A percentile compares a stretch with the other conserved stretches of the same genome.
Evolutionary conservation across 1,139 yeast genomes (phyloP).

Genomic region (Cylindricascospora bacillispora): DNA sequence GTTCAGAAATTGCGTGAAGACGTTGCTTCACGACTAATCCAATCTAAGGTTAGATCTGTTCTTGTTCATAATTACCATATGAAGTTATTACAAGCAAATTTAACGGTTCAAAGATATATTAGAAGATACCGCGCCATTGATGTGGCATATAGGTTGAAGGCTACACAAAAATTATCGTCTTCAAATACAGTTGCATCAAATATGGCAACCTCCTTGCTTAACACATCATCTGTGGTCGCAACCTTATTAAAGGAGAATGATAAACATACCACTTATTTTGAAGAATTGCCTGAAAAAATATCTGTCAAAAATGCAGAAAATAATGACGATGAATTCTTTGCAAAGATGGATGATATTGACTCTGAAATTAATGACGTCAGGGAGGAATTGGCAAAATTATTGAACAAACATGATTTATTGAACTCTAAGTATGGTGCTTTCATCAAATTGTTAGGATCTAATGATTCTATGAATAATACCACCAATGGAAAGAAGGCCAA

Average conservation of each 20-base stretch:
- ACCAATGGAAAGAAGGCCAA: background rate
- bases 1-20: constrained; percentile 37
- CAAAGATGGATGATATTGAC: background rate
- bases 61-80: too few relatives aligned
- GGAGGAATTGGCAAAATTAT: background rate
- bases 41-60: constrained; percentile 27
- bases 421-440: background rate
- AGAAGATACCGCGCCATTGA: too few relatives aligned
- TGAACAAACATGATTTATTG: background rate
- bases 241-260: too few relatives aligned
- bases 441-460: background rate
- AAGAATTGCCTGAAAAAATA: too few relatives aligned
- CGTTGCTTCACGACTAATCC: constrained; percentile 54
- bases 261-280: too few relatives aligned
- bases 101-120: constrained; percentile 59
- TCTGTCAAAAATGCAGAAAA: background rate
- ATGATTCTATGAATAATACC: background rate
- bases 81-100: too few relatives aligned
- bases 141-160: too few relatives aligned
- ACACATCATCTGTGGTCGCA: too few relatives aligned
- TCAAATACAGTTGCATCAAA: too few relatives aligned
- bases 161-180: too few relatives aligned
- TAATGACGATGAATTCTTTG: background rate
- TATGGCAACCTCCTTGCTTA: too few relatives aligned
- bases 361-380: background rate